Conservation (phyloP, 768 basidiomycete genomes). For the Macrolepiota albuminosa region DNA sequence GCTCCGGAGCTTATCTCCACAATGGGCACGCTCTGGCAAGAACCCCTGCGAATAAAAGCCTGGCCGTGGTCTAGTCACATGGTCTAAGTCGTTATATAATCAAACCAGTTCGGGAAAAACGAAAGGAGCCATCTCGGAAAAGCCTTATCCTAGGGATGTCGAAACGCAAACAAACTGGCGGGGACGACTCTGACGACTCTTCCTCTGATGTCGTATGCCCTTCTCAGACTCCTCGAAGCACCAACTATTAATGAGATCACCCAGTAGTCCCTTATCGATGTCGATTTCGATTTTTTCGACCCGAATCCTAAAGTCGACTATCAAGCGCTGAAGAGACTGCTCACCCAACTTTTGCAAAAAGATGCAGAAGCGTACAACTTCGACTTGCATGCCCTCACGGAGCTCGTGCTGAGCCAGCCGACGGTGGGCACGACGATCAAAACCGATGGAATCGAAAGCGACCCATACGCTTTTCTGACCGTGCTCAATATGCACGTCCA, state of each 20-base stretch:
- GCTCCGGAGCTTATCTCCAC: not conserved
- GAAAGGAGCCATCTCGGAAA: no score
- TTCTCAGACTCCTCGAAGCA: not conserved
- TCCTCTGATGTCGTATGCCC: constrained; percentile 28
- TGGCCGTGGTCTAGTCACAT: no score
- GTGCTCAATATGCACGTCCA: constrained; percentile 71
- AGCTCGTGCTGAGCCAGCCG: constrained; percentile 72
- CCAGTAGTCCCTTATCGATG: constrained; percentile 65
- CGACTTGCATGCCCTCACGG: constrained; percentile 68
- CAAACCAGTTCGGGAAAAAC: not conserved
- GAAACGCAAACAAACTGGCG: constrained; percentile 47
- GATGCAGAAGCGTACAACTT: constrained; percentile 62
- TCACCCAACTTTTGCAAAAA: constrained; percentile 62
- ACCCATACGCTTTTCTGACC: constrained; percentile 86
- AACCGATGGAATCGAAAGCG: constrained; percentile 84
- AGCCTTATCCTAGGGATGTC: constrained; percentile 29
- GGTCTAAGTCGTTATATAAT: not conserved
- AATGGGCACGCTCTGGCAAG: not conserved
- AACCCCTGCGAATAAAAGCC: no score
- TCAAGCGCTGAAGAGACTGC: constrained; percentile 74
- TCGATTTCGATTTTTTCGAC: constrained; percentile 94
- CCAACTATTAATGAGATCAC: not conserved
- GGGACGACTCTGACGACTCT: constrained; percentile 33
- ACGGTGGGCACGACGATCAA: constrained; percentile 87
- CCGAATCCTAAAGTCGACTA: constrained; percentile 80